Evolutionary conservation across 2,329 filamentous ascomycete genomes (phyloP).

Genomic region (Biscogniauxia sp.): DNA sequence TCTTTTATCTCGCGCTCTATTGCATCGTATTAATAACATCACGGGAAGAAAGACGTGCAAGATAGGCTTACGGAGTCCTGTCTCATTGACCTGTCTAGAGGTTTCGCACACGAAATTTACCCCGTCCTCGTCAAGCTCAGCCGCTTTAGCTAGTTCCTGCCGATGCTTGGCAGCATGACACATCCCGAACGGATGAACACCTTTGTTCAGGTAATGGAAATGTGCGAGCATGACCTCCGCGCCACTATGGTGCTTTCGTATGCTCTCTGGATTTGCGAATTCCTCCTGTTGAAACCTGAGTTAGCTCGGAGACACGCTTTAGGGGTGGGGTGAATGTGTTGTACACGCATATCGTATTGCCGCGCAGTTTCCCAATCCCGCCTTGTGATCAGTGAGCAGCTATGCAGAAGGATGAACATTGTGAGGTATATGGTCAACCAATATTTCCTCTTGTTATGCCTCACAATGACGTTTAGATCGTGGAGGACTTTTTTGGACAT

Average conservation of each 20-base stretch:
- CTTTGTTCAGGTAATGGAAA: background rate
- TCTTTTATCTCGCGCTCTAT: background rate
- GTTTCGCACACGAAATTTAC: background rate
- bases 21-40: background rate
- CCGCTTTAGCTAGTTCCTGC: background rate
- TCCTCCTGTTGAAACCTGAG: background rate
- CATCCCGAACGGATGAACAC: background rate
- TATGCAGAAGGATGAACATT: slow-evolving; percentile 42
- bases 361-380: slow-evolving; percentile 19
- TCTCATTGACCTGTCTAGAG: background rate
- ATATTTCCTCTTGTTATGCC: slow-evolving; percentile 30
- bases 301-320: background rate
- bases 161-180: background rate
- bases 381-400: slow-evolving; percentile 23
- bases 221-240: background rate
- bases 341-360: slow-evolving; percentile 6
- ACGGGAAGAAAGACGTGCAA: background rate
- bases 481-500: slow-evolving; percentile 35
- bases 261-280: background rate
- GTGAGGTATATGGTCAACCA: slow-evolving; percentile 40
- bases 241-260: background rate
- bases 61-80: background rate
- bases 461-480: slow-evolving; percentile 36
- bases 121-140: background rate
- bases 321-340: background rate